Conservation (phyloP, 805 yeast genomes). For the Sungouiella thailandica region DNA sequence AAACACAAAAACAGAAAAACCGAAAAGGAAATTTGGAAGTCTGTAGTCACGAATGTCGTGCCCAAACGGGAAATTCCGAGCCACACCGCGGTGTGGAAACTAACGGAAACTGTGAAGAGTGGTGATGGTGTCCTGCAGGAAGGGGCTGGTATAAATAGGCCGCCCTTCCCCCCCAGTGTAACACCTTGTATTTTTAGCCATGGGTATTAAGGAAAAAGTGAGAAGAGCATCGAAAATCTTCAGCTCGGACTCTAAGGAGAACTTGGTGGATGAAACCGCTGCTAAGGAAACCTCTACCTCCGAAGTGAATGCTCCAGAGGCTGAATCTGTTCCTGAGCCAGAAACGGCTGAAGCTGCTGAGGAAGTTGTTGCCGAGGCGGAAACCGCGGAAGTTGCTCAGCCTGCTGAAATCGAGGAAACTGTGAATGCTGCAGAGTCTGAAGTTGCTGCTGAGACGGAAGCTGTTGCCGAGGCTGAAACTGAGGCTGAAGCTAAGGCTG, state of each 20-base stretch:
- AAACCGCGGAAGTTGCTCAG: neutral
- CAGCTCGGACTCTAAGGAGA: conserved; percentile 10
- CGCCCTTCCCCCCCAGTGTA: too few relatives aligned
- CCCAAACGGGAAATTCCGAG: too few relatives aligned
- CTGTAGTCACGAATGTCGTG: too few relatives aligned
- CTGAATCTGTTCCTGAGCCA: conserved; percentile 1
- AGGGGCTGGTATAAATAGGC: too few relatives aligned
- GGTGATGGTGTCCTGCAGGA: too few relatives aligned
- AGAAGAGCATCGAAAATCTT: conserved; percentile 14
- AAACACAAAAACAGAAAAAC: too few relatives aligned
- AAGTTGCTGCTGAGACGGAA: conserved; percentile 14
- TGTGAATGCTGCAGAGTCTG: conserved; percentile 1
- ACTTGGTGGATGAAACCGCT: conserved; percentile 5
- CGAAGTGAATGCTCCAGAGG: conserved; percentile 4
- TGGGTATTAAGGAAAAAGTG: conserved; percentile 14
- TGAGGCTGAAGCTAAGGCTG: conserved; percentile 5
- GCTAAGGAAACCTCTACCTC: conserved; percentile 1
- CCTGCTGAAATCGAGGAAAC: neutral
- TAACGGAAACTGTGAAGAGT: too few relatives aligned
- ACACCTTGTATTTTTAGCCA: too few relatives aligned
- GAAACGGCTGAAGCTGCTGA: conserved; percentile 7
- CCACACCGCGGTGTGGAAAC: too few relatives aligned
- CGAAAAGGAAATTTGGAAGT: too few relatives aligned
- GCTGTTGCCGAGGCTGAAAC: conserved; percentile 5
- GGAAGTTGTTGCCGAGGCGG: conserved; percentile 5